A percentile compares a stretch with the other conserved stretches of the same genome.
phyloP scores from a whole-genome alignment of 2,329 filamentous ascomycete genomes.

The Exophiala oligosperma region DNA sequence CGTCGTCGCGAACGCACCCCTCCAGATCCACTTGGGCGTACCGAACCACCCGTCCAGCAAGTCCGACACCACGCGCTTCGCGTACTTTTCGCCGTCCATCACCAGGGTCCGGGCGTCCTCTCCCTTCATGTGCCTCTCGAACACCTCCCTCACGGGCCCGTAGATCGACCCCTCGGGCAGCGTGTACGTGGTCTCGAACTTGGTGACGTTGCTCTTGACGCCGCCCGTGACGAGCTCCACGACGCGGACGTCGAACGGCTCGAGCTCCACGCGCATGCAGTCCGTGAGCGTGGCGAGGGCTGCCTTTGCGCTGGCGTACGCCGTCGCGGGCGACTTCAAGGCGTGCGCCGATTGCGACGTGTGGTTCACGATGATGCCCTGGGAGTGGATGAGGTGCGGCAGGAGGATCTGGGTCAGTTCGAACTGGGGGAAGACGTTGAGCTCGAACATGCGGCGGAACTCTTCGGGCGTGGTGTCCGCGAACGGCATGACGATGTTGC shows the following conservation, averaged over 20 bases:
- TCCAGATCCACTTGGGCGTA: constrained; percentile 2
- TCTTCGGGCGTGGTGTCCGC: neutral
- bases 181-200: neutral
- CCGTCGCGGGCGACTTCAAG: neutral
- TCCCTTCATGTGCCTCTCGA: neutral
- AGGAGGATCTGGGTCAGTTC: neutral
- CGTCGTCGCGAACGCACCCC: neutral
- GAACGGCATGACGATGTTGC: constrained; percentile 5
- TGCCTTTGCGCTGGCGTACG: neutral
- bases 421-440: neutral
- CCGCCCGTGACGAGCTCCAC: neutral
- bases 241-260: neutral
- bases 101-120: neutral
- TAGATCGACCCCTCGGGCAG: neutral
- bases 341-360: neutral
- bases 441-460: neutral
- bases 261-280: neutral
- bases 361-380: constrained; percentile 2
- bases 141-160: neutral
- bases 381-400: neutral
- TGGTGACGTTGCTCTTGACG: neutral
- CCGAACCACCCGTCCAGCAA: neutral
- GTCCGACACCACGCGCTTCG: neutral
- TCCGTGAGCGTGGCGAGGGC: neutral
- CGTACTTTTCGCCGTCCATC: neutral